Conservation (phyloP, 805 yeast genomes). For the Yarrowia sp. region DNA sequence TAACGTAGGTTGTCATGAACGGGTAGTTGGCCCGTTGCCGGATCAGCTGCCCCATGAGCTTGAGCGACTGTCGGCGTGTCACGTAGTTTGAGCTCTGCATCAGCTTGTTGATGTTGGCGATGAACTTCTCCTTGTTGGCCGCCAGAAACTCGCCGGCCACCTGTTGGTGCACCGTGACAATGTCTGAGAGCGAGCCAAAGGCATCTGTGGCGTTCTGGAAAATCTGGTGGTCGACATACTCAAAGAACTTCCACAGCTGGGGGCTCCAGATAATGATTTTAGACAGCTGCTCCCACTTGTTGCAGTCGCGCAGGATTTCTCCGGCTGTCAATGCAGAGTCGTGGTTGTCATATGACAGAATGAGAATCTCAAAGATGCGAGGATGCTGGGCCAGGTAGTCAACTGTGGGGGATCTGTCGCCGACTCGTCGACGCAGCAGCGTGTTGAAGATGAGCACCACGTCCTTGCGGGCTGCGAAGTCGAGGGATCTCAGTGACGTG, state of each 20-base stretch:
- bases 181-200: conserved; percentile 68
- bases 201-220: conserved; percentile 92
- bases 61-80: conserved; percentile 84
- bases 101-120: conserved; percentile 59
- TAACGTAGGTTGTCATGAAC: conserved; percentile 73
- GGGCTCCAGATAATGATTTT: conserved; percentile 56
- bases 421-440: conserved; percentile 72
- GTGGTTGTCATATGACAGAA: conserved; percentile 68
- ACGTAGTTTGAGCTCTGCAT: conserved; percentile 81
- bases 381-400: conserved; percentile 73
- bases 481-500: conserved; percentile 59
- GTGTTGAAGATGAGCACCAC: conserved; percentile 70
- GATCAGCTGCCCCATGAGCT: conserved; percentile 65
- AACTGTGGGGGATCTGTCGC: conserved; percentile 77
- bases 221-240: conserved; percentile 66
- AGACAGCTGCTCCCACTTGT: conserved; percentile 70
- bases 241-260: conserved; percentile 77
- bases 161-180: conserved; percentile 65
- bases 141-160: conserved; percentile 68
- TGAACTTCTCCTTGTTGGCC: conserved; percentile 55
- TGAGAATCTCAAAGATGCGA: conserved; percentile 56
- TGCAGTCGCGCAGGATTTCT: conserved; percentile 76
- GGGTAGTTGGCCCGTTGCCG: conserved; percentile 65
- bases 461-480: conserved; percentile 87
- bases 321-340: conserved; percentile 76